Conservation (phyloP, 176 grass and related monocot species). For the Musa troglodytarum region DNA sequence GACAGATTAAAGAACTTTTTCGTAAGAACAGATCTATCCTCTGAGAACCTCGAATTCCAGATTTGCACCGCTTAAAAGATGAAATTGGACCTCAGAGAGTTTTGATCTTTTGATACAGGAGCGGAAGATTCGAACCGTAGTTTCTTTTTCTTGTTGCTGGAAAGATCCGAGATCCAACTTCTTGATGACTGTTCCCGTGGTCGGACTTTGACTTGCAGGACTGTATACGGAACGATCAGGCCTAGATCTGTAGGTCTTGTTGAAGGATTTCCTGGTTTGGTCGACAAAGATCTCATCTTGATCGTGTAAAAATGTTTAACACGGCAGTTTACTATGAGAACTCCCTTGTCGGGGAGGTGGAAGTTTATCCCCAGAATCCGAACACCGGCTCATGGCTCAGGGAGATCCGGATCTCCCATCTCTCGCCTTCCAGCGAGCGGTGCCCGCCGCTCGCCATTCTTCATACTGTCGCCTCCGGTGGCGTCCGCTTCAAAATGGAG, state of each 20-base stretch:
- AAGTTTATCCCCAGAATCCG: slow-evolving; percentile 74
- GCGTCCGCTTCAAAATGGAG: slow-evolving; percentile 87
- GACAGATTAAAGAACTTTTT: slow-evolving; percentile 12
- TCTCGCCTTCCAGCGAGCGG: slow-evolving; percentile 73
- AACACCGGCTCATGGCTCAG: slow-evolving; percentile 45
- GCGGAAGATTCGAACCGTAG: not conserved
- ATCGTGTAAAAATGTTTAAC: slow-evolving; percentile 57
- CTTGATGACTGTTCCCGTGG: not conserved
- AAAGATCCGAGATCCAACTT: not conserved
- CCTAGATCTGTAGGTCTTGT: slow-evolving; percentile 16
- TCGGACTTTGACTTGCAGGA: not conserved
- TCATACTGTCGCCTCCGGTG: slow-evolving; percentile 56
- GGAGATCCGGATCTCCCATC: slow-evolving; percentile 84
- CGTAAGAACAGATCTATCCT: slow-evolving; percentile 13
- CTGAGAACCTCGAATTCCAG: slow-evolving; percentile 14
- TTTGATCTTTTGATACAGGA: slow-evolving; percentile 7
- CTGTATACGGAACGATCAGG: slow-evolving; percentile 1
- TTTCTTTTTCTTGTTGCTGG: not conserved
- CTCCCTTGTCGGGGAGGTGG: slow-evolving; percentile 53
- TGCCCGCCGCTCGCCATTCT: slow-evolving; percentile 84
- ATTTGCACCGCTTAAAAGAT: slow-evolving; percentile 7
- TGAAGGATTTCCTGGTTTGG: slow-evolving; percentile 5
- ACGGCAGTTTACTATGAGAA: slow-evolving; percentile 52
- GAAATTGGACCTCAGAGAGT: slow-evolving; percentile 8
- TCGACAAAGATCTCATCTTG: slow-evolving; percentile 7